A percentile compares a stretch with the other conserved stretches of the same genome.
Evolutionary conservation across 1,284 basidiomycete species (phyloP).

Genomic region (Xanthoconium separans): DNA sequence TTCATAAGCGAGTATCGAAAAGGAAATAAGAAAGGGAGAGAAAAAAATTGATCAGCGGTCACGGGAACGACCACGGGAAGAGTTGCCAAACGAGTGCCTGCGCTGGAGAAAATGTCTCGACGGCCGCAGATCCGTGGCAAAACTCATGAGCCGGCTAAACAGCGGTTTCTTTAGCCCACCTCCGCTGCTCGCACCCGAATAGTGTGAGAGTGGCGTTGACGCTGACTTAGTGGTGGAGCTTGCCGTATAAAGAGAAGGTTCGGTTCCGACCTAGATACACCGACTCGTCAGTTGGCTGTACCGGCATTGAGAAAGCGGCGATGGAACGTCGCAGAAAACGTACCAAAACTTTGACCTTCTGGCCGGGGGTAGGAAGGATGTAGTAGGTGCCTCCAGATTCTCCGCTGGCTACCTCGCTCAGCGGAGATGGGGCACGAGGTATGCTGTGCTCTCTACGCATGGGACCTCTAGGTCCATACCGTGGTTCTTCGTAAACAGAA

Average conservation of each 20-base stretch:
- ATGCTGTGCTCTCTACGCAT: constrained; percentile 29
- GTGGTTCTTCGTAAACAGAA: constrained; percentile 34
- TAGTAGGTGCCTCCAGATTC: constrained; percentile 71
- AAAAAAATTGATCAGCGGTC: constrained; percentile 16
- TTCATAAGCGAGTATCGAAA: constrained; percentile 10
- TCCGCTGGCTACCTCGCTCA: constrained; percentile 44
- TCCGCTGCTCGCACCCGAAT: constrained; percentile 26
- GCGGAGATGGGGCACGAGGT: constrained; percentile 29
- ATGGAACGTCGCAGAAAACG: constrained; percentile 32
- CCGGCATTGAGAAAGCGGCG: constrained; percentile 2
- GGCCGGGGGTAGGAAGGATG: constrained; percentile 61
- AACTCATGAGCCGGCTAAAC: constrained; percentile 47
- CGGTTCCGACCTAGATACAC: constrained; percentile 40
- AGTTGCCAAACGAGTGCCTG: constrained; percentile 42
- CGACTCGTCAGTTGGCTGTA: constrained; percentile 8
- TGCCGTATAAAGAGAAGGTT: constrained; percentile 48
- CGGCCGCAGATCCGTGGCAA: constrained; percentile 41
- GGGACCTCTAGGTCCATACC: constrained; percentile 28
- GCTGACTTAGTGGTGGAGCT: constrained; percentile 52
- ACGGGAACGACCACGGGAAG: constrained; percentile 21
- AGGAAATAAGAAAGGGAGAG: background rate
- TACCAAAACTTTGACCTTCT: constrained; percentile 70
- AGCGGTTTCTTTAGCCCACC: constrained; percentile 44
- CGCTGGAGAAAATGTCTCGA: constrained; percentile 36
- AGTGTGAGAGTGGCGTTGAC: constrained; percentile 39